Conservation (phyloP, 2,329 filamentous ascomycete species). For the Didymella lethalis region DNA sequence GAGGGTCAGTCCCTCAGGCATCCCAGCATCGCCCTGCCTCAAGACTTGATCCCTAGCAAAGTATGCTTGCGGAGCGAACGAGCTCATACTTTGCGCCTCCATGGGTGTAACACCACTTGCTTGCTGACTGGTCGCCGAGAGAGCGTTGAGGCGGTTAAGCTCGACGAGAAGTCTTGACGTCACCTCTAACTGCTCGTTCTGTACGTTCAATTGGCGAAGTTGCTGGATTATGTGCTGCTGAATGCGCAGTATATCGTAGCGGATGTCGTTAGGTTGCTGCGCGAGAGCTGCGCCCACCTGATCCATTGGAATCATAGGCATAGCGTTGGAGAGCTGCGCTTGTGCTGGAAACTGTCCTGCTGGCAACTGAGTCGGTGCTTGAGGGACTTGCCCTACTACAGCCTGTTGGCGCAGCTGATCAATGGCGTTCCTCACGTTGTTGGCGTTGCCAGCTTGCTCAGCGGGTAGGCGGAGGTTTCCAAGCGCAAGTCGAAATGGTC, state of each 20-base stretch:
- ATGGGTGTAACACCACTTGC: slow-evolving; percentile 36
- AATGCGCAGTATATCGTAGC: slow-evolving; percentile 47
- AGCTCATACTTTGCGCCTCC: slow-evolving; percentile 28
- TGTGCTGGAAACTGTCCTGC: slow-evolving; percentile 23
- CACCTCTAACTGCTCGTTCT: slow-evolving; percentile 47
- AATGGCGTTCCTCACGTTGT: slow-evolving; percentile 35
- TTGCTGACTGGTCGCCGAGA: slow-evolving; percentile 34
- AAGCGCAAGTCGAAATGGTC: slow-evolving; percentile 46
- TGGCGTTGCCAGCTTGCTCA: slow-evolving; percentile 36
- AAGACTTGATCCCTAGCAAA: slow-evolving; percentile 43
- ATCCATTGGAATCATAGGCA: slow-evolving; percentile 19
- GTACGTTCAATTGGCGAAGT: slow-evolving; percentile 44
- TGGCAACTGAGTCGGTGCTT: slow-evolving; percentile 30
- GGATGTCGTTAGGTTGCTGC: slow-evolving; percentile 46
- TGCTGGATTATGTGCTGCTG: slow-evolving; percentile 50
- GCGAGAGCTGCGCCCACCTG: slow-evolving; percentile 33
- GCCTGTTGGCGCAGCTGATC: slow-evolving; percentile 37
- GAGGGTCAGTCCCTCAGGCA: slow-evolving; percentile 48
- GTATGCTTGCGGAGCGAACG: slow-evolving; percentile 44
- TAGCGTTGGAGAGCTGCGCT: slow-evolving; percentile 14
- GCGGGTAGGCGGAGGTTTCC: slow-evolving; percentile 46
- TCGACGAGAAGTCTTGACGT: slow-evolving; percentile 44
- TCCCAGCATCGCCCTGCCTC: slow-evolving; percentile 45
- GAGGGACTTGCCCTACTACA: slow-evolving; percentile 35
- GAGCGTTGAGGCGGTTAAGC: slow-evolving; percentile 36